A percentile compares a stretch with the other conserved stretches of the same genome.
Evolutionary conservation across 2,329 filamentous ascomycete genomes (phyloP).

Genomic region (Hypoxylon sp.): DNA sequence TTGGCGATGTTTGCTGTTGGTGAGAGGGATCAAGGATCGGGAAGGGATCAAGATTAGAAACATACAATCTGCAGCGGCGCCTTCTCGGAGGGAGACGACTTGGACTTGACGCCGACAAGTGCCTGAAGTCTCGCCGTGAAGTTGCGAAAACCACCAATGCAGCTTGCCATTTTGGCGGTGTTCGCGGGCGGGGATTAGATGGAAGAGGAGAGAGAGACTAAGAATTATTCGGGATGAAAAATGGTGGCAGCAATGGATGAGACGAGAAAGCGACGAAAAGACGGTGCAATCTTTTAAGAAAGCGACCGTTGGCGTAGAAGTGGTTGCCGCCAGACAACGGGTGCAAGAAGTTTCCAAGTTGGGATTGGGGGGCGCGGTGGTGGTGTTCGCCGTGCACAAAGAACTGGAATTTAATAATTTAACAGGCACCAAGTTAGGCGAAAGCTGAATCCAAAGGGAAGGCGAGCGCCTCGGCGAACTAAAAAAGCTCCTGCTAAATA

Average conservation of each 20-base stretch:
- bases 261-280: not conserved
- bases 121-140: constrained; percentile 49
- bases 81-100: constrained; percentile 45
- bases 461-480: constrained; percentile 13
- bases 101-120: constrained; percentile 47
- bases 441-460: constrained; percentile 12
- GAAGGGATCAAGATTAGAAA: constrained; percentile 19
- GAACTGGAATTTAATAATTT: constrained; percentile 16
- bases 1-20: constrained; percentile 12
- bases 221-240: constrained; percentile 2
- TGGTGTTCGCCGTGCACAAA: constrained; percentile 24
- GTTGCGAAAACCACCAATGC: constrained; percentile 42
- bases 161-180: constrained; percentile 43
- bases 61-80: constrained; percentile 51
- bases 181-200: not conserved
- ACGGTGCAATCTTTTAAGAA: constrained; percentile 4
- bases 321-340: not conserved
- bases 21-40: constrained; percentile 4
- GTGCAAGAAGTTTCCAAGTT: not conserved
- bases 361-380: constrained; percentile 3
- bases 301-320: constrained; percentile 10
- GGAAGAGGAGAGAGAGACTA: not conserved
- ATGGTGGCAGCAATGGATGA: constrained; percentile 2
- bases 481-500: not conserved
- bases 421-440: constrained; percentile 7